Percentiles rank a stretch among this genome's conserved stretches.
These are phyloP conservation scores for Talaromyces sp. DNA, from an alignment of 2,329 filamentous ascomycete genomes.

Conservation along the genomic window DNA sequence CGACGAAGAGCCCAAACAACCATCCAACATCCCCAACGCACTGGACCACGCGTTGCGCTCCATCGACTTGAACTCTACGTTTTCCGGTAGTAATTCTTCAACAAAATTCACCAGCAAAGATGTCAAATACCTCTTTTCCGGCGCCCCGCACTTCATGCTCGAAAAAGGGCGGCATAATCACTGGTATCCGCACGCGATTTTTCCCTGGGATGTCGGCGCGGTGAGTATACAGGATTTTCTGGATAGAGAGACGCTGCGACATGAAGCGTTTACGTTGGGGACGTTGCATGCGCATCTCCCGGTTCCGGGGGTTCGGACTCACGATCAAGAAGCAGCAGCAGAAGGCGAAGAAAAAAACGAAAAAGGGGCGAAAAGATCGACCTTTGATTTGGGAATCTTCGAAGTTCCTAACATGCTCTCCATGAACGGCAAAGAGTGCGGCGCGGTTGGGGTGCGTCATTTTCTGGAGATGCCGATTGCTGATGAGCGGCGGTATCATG, in stretches of 20 bases:
- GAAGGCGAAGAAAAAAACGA: conserved; percentile 12
- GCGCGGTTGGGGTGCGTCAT: conserved; percentile 42
- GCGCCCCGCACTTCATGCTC: conserved; percentile 40
- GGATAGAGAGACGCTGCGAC: conserved; percentile 34
- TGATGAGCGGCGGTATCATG: conserved; percentile 24
- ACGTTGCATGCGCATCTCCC: conserved; percentile 42
- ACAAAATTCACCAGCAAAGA: conserved; percentile 27
- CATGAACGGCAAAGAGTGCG: conserved; percentile 39
- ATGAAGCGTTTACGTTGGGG: conserved; percentile 36
- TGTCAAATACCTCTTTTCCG: conserved; percentile 36
- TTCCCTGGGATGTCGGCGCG: conserved; percentile 38
- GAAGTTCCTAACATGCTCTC: conserved; percentile 46
- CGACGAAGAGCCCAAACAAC: conserved; percentile 20
- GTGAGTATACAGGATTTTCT: conserved; percentile 33
- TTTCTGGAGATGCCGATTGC: conserved; percentile 43
- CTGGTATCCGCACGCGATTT: conserved; percentile 40
- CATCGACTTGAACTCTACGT: background rate
- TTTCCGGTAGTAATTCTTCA: background rate
- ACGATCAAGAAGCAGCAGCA: conserved; percentile 15
- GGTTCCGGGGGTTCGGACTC: conserved; percentile 28
- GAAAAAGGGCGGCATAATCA: conserved; percentile 34
- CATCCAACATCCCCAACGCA: conserved; percentile 21
- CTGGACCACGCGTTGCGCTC: conserved; percentile 18
- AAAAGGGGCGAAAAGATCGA: conserved; percentile 27
- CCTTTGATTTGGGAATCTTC: conserved; percentile 40